Conservation (phyloP, 192 early-diverging fungal species). For the Coemansia reversa region DNA sequence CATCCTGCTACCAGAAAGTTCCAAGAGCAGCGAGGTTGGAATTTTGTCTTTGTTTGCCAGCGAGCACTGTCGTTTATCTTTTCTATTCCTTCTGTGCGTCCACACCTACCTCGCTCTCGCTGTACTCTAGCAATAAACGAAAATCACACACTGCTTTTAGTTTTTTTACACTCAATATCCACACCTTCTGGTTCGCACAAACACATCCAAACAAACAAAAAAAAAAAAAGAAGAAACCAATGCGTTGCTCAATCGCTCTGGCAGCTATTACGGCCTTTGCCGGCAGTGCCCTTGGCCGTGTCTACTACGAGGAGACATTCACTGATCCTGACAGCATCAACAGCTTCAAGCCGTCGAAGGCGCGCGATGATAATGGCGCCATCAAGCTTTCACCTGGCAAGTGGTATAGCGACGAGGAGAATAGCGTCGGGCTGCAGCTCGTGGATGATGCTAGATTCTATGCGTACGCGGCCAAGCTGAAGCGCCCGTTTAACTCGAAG, state of each 20-base stretch:
- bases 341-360: slow-evolving; percentile 70
- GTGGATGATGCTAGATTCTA: slow-evolving; percentile 82
- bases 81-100: neutral
- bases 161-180: neutral
- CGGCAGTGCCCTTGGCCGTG: slow-evolving; percentile 55
- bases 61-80: slow-evolving; percentile 4
- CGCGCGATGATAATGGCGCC: slow-evolving; percentile 69
- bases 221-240: slow-evolving; percentile 13
- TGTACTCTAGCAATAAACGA: slow-evolving; percentile 7
- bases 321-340: slow-evolving; percentile 55
- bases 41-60: slow-evolving; percentile 1
- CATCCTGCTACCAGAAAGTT: too few species aligned
- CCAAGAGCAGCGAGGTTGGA: too few species aligned
- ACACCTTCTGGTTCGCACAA: neutral
- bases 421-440: slow-evolving; percentile 74
- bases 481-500: slow-evolving; percentile 74
- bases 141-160: neutral
- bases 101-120: neutral
- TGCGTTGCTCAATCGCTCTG: slow-evolving; percentile 51
- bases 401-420: slow-evolving; percentile 70
- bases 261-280: slow-evolving; percentile 43
- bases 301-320: slow-evolving; percentile 90
- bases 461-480: slow-evolving; percentile 73
- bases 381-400: slow-evolving; percentile 72
- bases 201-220: neutral